phyloP scores from a whole-genome alignment of 768 basidiomycete genomes.

The Mycena crocata region DNA sequence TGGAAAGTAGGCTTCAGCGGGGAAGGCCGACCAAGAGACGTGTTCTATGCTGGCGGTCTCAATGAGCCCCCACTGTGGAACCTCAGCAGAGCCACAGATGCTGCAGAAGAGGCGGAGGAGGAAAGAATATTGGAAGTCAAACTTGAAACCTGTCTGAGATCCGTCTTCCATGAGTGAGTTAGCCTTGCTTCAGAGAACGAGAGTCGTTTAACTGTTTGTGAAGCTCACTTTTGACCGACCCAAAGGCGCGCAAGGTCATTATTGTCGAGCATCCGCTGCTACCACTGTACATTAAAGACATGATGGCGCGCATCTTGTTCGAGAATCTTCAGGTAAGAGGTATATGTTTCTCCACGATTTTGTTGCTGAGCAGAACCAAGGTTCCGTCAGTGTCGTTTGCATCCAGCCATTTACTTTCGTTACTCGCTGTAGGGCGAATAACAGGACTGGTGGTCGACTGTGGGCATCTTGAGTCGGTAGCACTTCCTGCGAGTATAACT shows the following conservation, averaged over 20 bases:
- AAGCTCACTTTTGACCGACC: slow-evolving; percentile 93
- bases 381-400: slow-evolving; percentile 96
- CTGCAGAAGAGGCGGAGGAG: slow-evolving; percentile 74
- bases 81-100: slow-evolving; percentile 64
- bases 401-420: slow-evolving; percentile 85
- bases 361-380: slow-evolving; percentile 49
- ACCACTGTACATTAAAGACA: slow-evolving; percentile 89
- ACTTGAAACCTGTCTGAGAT: slow-evolving; percentile 75
- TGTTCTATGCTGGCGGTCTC: slow-evolving; percentile 71
- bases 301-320: slow-evolving; percentile 87
- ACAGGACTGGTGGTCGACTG: slow-evolving; percentile 95
- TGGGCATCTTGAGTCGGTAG: slow-evolving; percentile 91
- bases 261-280: slow-evolving; percentile 91
- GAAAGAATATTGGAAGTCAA: slow-evolving; percentile 77
- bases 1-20: slow-evolving; percentile 99
- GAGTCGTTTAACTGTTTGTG: slow-evolving; percentile 37
- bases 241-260: slow-evolving; percentile 95
- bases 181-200: slow-evolving; percentile 6
- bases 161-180: slow-evolving; percentile 88
- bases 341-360: background rate
- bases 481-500: slow-evolving; percentile 76
- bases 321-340: slow-evolving; percentile 83
- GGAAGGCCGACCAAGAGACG: slow-evolving; percentile 89
- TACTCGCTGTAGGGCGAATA: slow-evolving; percentile 88
- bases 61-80: slow-evolving; percentile 67